These are phyloP conservation scores for Nephelium lappaceum DNA, from an alignment of 345 rosid species.

Conservation along the genomic window DNA sequence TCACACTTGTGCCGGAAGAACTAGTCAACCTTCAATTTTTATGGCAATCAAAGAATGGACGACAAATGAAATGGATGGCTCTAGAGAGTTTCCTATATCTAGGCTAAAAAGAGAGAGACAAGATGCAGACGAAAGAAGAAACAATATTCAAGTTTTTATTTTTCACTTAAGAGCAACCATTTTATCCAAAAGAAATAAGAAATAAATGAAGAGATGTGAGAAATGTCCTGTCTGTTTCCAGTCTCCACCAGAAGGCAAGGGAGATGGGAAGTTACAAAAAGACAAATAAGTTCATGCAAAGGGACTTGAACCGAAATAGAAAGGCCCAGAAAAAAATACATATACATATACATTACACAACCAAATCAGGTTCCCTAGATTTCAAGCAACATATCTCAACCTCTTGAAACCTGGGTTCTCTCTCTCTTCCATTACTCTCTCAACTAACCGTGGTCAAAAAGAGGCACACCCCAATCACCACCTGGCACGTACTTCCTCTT, in stretches of 20 bases:
- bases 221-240: background rate
- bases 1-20: background rate
- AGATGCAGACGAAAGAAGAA: background rate
- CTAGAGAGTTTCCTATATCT: slow-evolving; percentile 17
- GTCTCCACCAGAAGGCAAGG: background rate
- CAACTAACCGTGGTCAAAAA: slow-evolving; percentile 34
- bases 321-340: slow-evolving; percentile 25
- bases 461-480: slow-evolving; percentile 16
- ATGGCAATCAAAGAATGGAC: background rate
- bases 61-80: slow-evolving; percentile 11
- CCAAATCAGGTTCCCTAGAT: slow-evolving; percentile 41
- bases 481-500: background rate
- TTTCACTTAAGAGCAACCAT: slow-evolving; percentile 10
- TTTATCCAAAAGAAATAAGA: slow-evolving; percentile 6
- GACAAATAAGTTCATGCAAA: slow-evolving; percentile 23
- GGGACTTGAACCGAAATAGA: slow-evolving; percentile 29
- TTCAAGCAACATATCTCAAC: slow-evolving; percentile 49
- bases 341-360: background rate
- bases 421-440: slow-evolving; percentile 38
- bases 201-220: background rate
- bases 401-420: slow-evolving; percentile 35
- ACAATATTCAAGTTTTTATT: background rate
- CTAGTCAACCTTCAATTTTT: background rate
- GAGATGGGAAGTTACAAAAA: background rate
- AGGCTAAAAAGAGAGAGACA: background rate